A percentile compares a stretch with the other conserved stretches of the same genome.
These are phyloP conservation scores for Rutstroemia sp. DNA, from an alignment of 2,329 filamentous ascomycete genomes.

Conservation along the genomic window DNA sequence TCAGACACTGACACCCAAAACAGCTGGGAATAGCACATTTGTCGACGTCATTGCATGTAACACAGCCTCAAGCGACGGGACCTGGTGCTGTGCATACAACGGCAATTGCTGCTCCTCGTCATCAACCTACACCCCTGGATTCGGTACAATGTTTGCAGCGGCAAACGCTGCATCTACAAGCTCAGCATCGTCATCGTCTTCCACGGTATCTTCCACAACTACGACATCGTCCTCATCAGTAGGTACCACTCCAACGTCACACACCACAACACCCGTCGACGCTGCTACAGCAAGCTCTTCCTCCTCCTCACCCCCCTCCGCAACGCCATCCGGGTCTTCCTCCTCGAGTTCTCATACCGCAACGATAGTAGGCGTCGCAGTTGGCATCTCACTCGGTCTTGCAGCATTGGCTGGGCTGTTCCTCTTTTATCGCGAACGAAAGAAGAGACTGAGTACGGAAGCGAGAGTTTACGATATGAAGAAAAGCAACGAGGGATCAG, in stretches of 20 bases:
- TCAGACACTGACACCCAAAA: background rate
- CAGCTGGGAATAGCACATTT: conserved; percentile 10
- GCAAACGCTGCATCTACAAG: background rate
- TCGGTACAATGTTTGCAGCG: conserved; percentile 14
- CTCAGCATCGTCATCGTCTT: background rate
- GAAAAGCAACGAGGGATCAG: too few species aligned
- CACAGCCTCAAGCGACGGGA: conserved; percentile 3
- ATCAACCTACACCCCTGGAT: conserved; percentile 6
- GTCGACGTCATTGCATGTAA: conserved; percentile 14
- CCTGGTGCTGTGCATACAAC: conserved; percentile 19
- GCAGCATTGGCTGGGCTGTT: background rate
- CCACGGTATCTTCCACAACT: background rate
- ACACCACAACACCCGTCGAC: background rate
- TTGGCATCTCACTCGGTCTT: conserved; percentile 11
- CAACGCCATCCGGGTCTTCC: background rate
- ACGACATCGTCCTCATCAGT: background rate
- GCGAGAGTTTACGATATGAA: too few species aligned
- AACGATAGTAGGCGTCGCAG: conserved; percentile 11
- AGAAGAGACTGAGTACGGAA: conserved; percentile 22
- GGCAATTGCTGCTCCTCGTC: conserved; percentile 10
- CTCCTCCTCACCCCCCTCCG: background rate
- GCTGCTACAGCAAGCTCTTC: background rate
- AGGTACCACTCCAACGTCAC: background rate
- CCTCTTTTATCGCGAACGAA: conserved; percentile 9
- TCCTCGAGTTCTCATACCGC: background rate